Base-by-base conservation (phyloP, 768 basidiomycete genomes). In the Russula compacta region DNA sequence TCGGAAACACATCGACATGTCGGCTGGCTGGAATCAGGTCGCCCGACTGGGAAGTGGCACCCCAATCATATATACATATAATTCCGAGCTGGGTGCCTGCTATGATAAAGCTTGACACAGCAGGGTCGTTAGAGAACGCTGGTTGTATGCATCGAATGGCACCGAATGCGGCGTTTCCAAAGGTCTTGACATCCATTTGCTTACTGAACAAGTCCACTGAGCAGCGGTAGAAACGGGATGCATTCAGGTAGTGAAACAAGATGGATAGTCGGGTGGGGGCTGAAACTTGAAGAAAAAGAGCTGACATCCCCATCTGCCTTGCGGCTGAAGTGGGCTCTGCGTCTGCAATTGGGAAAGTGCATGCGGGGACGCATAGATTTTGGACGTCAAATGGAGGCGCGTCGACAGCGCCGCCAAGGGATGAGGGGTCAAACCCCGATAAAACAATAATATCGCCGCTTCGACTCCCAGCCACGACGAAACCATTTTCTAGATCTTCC, bases 71-170 rank as follows among this genome's bases (percentile, higher is more conserved):
- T 4, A 89, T 72, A 58, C 77, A 81, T 47, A 90, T 71, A 44
- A 76, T 82, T 1, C 89, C 89, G 29, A 87, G 74, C 24, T 75
- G 72, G 68, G 91, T 86, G 2, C 90, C 89, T 1, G 73, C 75
- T 9, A 90, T 66, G 36, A 90, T 70, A 68, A 88, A 81, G 67
- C 76, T 80, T 11, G 69, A 66, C 53, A 80, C 75, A 21, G 64
- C 63, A 29, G 63, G 52, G 40, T 73, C 64, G n/a, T 62, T 46
- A 21, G 77, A 70, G 64, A 85, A 83, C 52, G 77, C 77, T 3
- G 84, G 81, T 12, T 72, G 70, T 9, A 88, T 33, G 39, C 71
- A 69, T 7, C 81, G 81, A n/a, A 87, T 74, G 11, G 74, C 67
- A 4, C 82, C 82, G 38, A 80, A 77, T 3, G 77, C 73, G 2